These are phyloP conservation scores for Mycena polygramma DNA, from an alignment of 768 basidiomycete species.

Conservation along the genomic window DNA sequence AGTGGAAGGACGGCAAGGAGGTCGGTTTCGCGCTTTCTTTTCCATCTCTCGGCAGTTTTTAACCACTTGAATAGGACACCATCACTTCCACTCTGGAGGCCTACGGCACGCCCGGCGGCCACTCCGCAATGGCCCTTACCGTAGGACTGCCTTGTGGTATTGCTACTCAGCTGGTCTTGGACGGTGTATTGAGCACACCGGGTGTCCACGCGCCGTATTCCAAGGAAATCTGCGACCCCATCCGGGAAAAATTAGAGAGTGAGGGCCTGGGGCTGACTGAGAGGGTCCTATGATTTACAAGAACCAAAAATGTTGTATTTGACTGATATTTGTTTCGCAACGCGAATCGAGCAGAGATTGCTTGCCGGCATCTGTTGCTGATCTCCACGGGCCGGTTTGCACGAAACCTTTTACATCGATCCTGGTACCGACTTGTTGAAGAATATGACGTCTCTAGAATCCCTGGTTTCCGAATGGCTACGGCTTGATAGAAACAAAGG, in stretches of 20 bases:
- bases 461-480: conserved; percentile 55
- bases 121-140: conserved; percentile 92
- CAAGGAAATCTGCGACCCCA: conserved; percentile 84
- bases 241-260: conserved; percentile 74
- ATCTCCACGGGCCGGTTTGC: too few relatives aligned
- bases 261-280: conserved; percentile 85
- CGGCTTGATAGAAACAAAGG: conserved; percentile 62
- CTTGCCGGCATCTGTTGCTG: too few relatives aligned
- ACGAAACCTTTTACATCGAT: too few relatives aligned
- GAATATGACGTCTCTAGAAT: conserved; percentile 22
- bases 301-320: not conserved
- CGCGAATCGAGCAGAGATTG: too few relatives aligned
- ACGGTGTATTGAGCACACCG: conserved; percentile 81
- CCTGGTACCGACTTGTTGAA: too few relatives aligned
- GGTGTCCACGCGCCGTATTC: conserved; percentile 92
- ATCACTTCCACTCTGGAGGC: conserved; percentile 92
- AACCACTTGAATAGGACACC: conserved; percentile 66
- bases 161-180: conserved; percentile 91
- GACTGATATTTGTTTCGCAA: too few relatives aligned
- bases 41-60: conserved; percentile 18
- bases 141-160: conserved; percentile 97
- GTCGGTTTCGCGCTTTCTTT: conserved; percentile 50
- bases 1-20: conserved; percentile 85
- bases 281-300: conserved; percentile 63
- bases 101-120: conserved; percentile 83